Percentiles rank a stretch among this genome's conserved stretches.
Evolutionary conservation across 1,284 basidiomycete species (phyloP).

Genomic region (Ceratobasidium theobromae): DNA sequence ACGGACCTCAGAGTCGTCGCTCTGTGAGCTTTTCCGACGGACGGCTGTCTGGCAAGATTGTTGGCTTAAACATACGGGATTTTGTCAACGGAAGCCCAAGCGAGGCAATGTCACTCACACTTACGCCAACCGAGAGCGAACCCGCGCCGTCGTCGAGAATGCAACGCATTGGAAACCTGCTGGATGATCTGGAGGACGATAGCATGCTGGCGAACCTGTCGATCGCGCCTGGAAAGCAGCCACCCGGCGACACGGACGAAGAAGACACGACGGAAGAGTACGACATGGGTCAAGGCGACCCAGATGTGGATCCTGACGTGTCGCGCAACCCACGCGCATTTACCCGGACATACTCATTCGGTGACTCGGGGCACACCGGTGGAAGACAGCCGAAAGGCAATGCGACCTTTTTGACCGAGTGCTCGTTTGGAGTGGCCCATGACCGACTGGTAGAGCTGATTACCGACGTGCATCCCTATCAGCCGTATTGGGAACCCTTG

Average conservation of each 20-base stretch:
- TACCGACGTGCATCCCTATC: slow-evolving; percentile 93
- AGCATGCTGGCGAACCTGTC: slow-evolving; percentile 34
- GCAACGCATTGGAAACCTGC: slow-evolving; percentile 27
- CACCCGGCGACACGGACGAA: slow-evolving; percentile 35
- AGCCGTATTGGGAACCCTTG: slow-evolving; percentile 90
- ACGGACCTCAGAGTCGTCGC: slow-evolving; percentile 51
- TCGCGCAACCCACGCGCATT: not conserved
- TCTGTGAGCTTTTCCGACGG: slow-evolving; percentile 96
- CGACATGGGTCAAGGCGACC: slow-evolving; percentile 23
- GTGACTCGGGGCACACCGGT: not conserved
- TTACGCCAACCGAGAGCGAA: slow-evolving; percentile 27
- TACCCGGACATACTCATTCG: slow-evolving; percentile 30
- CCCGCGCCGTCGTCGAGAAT: slow-evolving; percentile 12
- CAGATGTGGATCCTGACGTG: slow-evolving; percentile 14
- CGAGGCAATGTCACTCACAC: slow-evolving; percentile 32
- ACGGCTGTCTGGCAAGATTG: slow-evolving; percentile 78
- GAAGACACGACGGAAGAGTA: slow-evolving; percentile 28
- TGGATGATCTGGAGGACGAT: slow-evolving; percentile 33
- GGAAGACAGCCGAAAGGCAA: slow-evolving; percentile 52
- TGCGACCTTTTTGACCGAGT: slow-evolving; percentile 86
- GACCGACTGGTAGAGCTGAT: slow-evolving; percentile 90
- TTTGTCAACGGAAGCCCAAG: slow-evolving; percentile 30
- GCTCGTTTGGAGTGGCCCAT: slow-evolving; percentile 90
- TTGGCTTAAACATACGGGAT: slow-evolving; percentile 50
- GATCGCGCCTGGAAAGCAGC: slow-evolving; percentile 20